phyloP scores from a whole-genome alignment of 495 filamentous ascomycete species.

The Aspergillus nidulans region DNA sequence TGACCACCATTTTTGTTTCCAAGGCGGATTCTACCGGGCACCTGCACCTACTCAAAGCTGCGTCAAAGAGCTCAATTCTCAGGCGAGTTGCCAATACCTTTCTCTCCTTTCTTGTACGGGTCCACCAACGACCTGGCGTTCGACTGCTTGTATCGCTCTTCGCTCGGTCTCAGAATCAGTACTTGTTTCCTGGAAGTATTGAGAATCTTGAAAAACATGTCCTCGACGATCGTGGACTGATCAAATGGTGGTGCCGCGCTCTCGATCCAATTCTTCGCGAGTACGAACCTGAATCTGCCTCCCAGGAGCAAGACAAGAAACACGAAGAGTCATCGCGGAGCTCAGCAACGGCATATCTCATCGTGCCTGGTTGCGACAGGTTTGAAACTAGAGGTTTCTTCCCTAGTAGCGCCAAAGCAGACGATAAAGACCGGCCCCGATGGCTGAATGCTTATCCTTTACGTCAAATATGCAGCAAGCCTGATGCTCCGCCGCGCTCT shows the following conservation, averaged over 20 bases:
- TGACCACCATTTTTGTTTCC: constrained; percentile 87
- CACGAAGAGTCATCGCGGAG: constrained; percentile 33
- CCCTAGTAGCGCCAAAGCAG: constrained; percentile 40
- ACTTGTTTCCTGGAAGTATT: constrained; percentile 88
- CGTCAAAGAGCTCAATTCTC: constrained; percentile 65
- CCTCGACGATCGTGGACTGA: constrained; percentile 81
- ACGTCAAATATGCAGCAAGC: constrained; percentile 50
- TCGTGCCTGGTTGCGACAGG: constrained; percentile 79
- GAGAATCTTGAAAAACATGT: constrained; percentile 86
- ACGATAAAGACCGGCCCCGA: constrained; percentile 41
- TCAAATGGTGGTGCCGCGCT: constrained; percentile 92
- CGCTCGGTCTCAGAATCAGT: constrained; percentile 86
- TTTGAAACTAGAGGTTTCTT: constrained; percentile 66
- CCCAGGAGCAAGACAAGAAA: constrained; percentile 30
- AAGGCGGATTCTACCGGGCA: constrained; percentile 97
- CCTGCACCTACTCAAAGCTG: constrained; percentile 58
- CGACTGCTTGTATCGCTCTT: constrained; percentile 84
- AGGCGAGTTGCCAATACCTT: constrained; percentile 70
- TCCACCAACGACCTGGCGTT: constrained; percentile 61
- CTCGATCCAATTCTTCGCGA: constrained; percentile 66
- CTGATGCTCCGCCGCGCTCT: constrained; percentile 69
- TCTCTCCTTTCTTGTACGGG: constrained; percentile 64
- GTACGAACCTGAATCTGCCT: constrained; percentile 39
- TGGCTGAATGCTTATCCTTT: constrained; percentile 61
- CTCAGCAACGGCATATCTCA: constrained; percentile 64